Conservation (phyloP, 2,329 filamentous ascomycete genomes). For the Cercospora sesami region DNA sequence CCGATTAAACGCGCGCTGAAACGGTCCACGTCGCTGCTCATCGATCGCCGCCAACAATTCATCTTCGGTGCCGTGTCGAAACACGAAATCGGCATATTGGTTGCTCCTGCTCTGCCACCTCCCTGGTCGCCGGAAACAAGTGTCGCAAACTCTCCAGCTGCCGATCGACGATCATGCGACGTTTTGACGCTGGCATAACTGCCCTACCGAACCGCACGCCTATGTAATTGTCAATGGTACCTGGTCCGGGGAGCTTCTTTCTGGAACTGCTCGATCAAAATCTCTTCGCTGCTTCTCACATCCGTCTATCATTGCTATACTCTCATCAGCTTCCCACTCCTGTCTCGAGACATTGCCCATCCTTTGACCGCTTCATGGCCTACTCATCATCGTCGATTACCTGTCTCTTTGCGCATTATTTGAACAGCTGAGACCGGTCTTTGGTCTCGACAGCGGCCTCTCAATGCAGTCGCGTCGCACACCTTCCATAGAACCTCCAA, state of each 20-base stretch:
- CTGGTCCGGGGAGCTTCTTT: constrained; percentile 13
- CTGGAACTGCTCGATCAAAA: constrained; percentile 7
- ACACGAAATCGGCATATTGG: background rate
- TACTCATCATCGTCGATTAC: constrained; percentile 16
- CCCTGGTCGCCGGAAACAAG: background rate
- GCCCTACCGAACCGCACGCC: constrained; percentile 4
- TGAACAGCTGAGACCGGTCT: constrained; percentile 15
- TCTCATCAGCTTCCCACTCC: constrained; percentile 1
- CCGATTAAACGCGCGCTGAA: background rate
- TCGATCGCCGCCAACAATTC: background rate
- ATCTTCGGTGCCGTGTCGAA: background rate
- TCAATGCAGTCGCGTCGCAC: background rate
- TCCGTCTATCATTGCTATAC: constrained; percentile 5
- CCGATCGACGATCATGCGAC: constrained; percentile 7
- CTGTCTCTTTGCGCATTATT: background rate
- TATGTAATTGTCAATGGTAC: background rate
- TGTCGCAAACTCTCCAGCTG: constrained; percentile 8
- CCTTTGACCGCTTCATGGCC: constrained; percentile 10
- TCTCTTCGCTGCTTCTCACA: constrained; percentile 1
- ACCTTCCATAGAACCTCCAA: background rate
- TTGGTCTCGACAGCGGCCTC: background rate
- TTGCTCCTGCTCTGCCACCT: background rate
- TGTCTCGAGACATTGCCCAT: constrained; percentile 5
- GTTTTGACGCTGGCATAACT: background rate
- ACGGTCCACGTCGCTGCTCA: background rate